Percentiles rank a stretch among this genome's conserved stretches.
phyloP scores from a whole-genome alignment of 2,329 filamentous ascomycete genomes.

The Penicillium sp. region DNA sequence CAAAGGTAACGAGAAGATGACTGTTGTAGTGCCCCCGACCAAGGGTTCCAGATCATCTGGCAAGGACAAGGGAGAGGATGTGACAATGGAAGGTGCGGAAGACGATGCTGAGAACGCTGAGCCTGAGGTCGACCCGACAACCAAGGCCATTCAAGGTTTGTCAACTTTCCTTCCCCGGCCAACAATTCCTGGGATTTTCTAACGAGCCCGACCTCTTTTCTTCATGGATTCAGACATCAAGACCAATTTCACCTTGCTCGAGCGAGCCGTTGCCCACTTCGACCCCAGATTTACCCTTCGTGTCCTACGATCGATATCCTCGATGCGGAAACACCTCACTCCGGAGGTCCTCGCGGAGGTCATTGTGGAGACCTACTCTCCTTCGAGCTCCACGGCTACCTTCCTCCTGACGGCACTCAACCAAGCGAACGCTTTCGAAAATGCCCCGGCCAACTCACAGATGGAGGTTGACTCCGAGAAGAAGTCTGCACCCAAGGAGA shows the following conservation, averaged over 20 bases:
- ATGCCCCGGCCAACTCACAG: conserved; percentile 58
- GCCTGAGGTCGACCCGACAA: conserved; percentile 46
- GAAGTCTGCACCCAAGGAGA: conserved; percentile 66
- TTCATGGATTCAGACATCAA: conserved; percentile 72
- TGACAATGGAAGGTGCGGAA: conserved; percentile 65
- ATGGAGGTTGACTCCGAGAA: conserved; percentile 76
- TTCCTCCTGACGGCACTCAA: conserved; percentile 70
- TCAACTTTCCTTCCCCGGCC: background rate
- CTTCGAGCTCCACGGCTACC: conserved; percentile 67
- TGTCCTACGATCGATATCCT: conserved; percentile 91
- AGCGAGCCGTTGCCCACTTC: conserved; percentile 88
- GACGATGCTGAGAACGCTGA: conserved; percentile 48
- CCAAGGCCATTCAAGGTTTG: conserved; percentile 53
- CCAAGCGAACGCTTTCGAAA: conserved; percentile 65
- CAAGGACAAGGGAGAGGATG: conserved; percentile 67
- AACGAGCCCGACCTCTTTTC: background rate
- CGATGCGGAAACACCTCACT: conserved; percentile 86
- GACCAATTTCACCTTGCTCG: conserved; percentile 86
- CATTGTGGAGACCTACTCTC: conserved; percentile 76
- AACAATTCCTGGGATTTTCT: background rate
- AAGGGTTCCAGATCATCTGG: conserved; percentile 64
- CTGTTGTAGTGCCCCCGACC: conserved; percentile 73
- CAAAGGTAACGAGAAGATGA: conserved; percentile 77
- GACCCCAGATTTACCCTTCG: conserved; percentile 93
- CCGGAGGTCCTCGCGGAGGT: conserved; percentile 78